Base-by-base conservation (phyloP, 73 alveolate species). In the Diophrys sp. region DNA sequence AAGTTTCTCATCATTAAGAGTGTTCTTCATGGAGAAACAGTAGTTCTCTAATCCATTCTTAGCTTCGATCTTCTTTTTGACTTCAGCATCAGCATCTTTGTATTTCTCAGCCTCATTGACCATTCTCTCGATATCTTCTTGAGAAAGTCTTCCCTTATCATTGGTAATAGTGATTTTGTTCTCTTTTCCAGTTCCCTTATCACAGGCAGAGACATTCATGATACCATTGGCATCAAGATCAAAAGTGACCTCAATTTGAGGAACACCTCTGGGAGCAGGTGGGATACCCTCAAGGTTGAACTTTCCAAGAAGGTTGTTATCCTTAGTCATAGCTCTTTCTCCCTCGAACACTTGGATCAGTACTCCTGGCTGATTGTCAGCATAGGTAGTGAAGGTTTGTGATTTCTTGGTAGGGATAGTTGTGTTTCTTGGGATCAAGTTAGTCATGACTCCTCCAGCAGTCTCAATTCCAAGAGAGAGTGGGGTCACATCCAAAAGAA, bases 361-460 rank as follows among this genome's bases (percentile, higher is more conserved):
- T 34, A 95, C 97, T 71, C 97, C 98, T 31, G 97, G 96, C 91
- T 97, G 97, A 93, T 97, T 93, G 82, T 97, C 99, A 78, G 97
- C 98, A 73, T 96, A 95, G 71, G 99, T 97, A 33, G 98, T 96
- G 97, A 94, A 97, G 66, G 89, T 80, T 86, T 95, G 89, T 56
- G 97, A 84, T 34, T 85, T 85, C 93, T 91, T 95, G 77, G 98
- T 94, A 28, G 99, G 99, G 87, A 95, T 94, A 69, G 98, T 90
- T 28, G 99, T 85, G 87, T 97, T 97, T 71, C 99, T 86, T 57
- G 95, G 95, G 69, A 96, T 87, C 69, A 97, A 91, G 66, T 90
- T 98, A 87, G 99, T 96, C 99, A 97, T 97, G 79, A 97, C 97
- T 67, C 98, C 99, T 2, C 99, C 99, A 57, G 98, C 99, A 24